A percentile compares a stretch with the other conserved stretches of the same genome.
Evolutionary conservation across 345 rosid species (phyloP).

Genomic region (Lepidium sativum): DNA sequence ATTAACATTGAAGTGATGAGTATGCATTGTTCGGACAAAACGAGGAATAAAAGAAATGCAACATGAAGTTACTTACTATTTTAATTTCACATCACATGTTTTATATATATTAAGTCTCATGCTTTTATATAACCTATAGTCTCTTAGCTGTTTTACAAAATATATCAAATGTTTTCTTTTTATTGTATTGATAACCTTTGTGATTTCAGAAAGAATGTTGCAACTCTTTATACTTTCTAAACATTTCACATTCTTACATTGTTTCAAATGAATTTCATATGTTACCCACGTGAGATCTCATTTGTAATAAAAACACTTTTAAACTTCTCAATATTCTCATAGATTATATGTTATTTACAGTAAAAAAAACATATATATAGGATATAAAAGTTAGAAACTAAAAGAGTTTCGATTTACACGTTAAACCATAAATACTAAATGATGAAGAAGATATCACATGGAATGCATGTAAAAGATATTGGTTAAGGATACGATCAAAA

Average conservation of each 20-base stretch:
- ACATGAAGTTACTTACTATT: constrained; percentile 15
- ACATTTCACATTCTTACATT: constrained; percentile 6
- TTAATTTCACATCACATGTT: constrained; percentile 10
- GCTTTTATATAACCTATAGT: not conserved
- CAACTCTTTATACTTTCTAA: constrained; percentile 19
- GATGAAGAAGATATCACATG: constrained; percentile 12
- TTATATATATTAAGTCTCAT: not conserved
- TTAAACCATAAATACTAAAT: not conserved
- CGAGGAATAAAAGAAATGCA: constrained; percentile 7
- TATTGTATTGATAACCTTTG: constrained; percentile 11
- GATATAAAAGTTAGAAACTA: not conserved
- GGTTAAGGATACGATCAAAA: constrained; percentile 14
- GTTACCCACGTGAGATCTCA: constrained; percentile 15
- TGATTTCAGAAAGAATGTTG: constrained; percentile 20
- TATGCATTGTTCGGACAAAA: constrained; percentile 9
- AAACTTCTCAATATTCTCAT: not conserved
- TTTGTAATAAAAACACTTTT: not conserved
- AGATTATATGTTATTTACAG: not conserved
- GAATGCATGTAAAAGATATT: constrained; percentile 8
- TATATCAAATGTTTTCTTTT: constrained; percentile 1
- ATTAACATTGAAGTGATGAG: not conserved
- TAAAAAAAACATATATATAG: too few species aligned
- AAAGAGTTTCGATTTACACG: not conserved
- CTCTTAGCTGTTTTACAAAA: constrained; percentile 7
- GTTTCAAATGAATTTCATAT: constrained; percentile 14